Evolutionary conservation across 1,284 basidiomycete genomes (phyloP), one percentile per base, ranked within the genome.

Genomic region (Kwoniella shivajii): DNA sequence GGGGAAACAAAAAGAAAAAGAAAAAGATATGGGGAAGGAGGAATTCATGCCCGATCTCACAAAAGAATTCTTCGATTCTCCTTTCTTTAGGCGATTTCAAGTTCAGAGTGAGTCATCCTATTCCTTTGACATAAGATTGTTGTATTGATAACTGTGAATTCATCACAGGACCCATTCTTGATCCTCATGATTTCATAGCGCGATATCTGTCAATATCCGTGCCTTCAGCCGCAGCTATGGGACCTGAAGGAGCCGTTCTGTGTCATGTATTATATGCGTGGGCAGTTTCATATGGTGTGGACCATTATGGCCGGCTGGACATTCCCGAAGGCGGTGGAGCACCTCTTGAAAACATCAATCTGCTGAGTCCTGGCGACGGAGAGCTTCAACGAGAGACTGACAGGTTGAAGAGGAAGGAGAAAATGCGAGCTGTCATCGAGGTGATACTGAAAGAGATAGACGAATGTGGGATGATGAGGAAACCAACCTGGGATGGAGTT

Each of bases 401-500:
- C 13, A 71, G 79, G 36, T 70, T 75, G 39, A 42, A 57, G 49
- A 75, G 83, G 13, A 78, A 75, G 45, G 78, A 79, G 33, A 75
- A 73, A 49, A 79, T 82, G 57, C 79, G 80, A 54, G 73, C 77
- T 18, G 91, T 90, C 83, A 78, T 89, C 13, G 82, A 83, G 42
- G 86, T 91, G 74, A 78, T 92, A 33, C 79, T 94, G 26, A 83
- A 84, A 57, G 83, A 90, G 55, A 84, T 94, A 47, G 91, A 94
- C 72, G 79, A 86, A 43, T 85, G 86, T 59, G 87, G 86, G 16
- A 76, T 94, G 22, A 80, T 92, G 70, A 82, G 91, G n/a, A 85
- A 85, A 56, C 90, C 90, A 1, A 84, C 86, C 3, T 89, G 89
- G 85, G 92, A 94, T 63, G 90, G 91, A 11, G 86, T 91, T 27